Base-by-base conservation (phyloP, 352 stramenopile species). In the Phytophthora vignae region DNA sequence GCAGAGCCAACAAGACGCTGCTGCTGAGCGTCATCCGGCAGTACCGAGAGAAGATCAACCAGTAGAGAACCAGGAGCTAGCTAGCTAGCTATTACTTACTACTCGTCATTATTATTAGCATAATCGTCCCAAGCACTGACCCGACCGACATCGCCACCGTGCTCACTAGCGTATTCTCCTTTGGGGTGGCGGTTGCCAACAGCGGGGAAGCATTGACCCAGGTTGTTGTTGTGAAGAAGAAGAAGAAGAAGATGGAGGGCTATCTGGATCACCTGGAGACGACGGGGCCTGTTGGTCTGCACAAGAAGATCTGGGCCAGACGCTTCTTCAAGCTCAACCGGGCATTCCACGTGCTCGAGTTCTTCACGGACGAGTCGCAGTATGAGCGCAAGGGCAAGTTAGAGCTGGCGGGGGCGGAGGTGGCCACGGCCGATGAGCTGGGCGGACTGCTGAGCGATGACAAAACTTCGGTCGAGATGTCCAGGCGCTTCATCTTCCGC, bases 401-500 rank as follows among this genome's bases (percentile, higher is more conserved):
- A 52, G 64, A 85, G n/a, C 68, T 93, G 7, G 2, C 46, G 25
- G 70, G 70, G n/a, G 84, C 84, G 15, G 36, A 73, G 10, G 68
- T 93, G n/a, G 71, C 57, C 6, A 88, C 81, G 17, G 72, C 79
- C 10, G 80, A 92, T 27, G 84, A 90, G n/a, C 64, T 91, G 9
- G 87, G 87, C 4, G 82, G 76, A 19, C 49, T 91, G 19, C 19
- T 75, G 19, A 64, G 46, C 33, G 64, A 67, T 58, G 38, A 54
- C 29, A 79, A 80, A 49, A 66, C 82, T 29, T 67, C 76, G 7
- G 63, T 88, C 19, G 79, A 90, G 55, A 85, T 90, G 74, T 78
- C 85, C 21, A 77, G 84, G 12, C 79, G 88, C 12, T 94, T 93
- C 57, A 85, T 94, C 10, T 81, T 95, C 52, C 78, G 86, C 19